Evolutionary conservation across 73 alveolate genomes (phyloP), one percentile per base, ranked within the genome.

Genomic region (Breviolum minutum): DNA sequence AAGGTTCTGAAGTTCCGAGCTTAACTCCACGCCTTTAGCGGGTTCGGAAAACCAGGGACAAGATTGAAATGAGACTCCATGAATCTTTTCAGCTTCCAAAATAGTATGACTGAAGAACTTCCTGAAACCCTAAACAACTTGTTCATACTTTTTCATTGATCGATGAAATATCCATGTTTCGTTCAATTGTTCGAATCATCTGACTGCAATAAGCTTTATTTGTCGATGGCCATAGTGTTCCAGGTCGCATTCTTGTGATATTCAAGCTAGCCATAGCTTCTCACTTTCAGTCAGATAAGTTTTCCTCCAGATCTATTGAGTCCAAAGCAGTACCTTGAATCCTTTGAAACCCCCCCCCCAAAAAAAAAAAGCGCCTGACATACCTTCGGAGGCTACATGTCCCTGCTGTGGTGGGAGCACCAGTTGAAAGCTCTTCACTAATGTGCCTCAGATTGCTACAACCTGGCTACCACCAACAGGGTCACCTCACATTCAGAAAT

Each of bases 381-480:
- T 68, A 16, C 84, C 80, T 62, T 89, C 96, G 19, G 87, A 60
- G 30, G 86, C 81, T 12, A 48, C 83, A 24, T 70, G 96, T 13
- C 87, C 87, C 87, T 89, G 96, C 62, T 68, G 95, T n/a, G 96
- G 87, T 2, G 96, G 96, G 27, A 89, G 54, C 17, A 68, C 87
- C 87, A 89, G 76, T 60, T 89, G 87, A 79, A 89, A 89, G 79
- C 84, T 69, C 81, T 89, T 89, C 76, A 89, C 96, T 61, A 89
- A 70, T 7, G 86, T 69, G 48, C 96, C 96, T 89, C 29, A 74
- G 86, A 5, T 10, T 8, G 7, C 22, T 61, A 11, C 86, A n/a
- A 66, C 74, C 17, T 11, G 17, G 24, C 74, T n/a, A n/a, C n/a
- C 74, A 17, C 74, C 24, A 11, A 66, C 11, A 66, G 54, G 54